These are phyloP conservation scores for Neurospora discreta DNA, from an alignment of 495 filamentous ascomycete species.

Conservation along the genomic window DNA sequence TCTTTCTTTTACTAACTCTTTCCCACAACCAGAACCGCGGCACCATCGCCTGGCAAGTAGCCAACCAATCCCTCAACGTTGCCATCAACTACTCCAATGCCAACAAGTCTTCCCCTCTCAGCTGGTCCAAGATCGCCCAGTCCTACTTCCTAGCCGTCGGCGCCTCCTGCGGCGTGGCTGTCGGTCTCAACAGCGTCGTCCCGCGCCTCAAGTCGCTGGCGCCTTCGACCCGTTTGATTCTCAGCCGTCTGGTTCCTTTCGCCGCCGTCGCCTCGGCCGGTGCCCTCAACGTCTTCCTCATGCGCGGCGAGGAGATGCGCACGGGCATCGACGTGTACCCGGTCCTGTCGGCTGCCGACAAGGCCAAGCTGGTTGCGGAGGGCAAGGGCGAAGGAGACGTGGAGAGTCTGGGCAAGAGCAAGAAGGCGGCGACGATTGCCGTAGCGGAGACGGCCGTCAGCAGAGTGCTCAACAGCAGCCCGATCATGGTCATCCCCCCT, in stretches of 20 bases:
- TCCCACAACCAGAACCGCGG: slow-evolving; percentile 53
- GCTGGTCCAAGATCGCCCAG: slow-evolving; percentile 64
- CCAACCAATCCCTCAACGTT: slow-evolving; percentile 96
- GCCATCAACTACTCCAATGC: slow-evolving; percentile 95
- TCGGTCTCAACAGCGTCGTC: slow-evolving; percentile 84
- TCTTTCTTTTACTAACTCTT: slow-evolving; percentile 4
- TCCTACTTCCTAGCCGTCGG: slow-evolving; percentile 89
- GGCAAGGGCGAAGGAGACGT: slow-evolving; percentile 35
- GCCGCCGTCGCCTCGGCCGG: slow-evolving; percentile 86
- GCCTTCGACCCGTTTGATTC: slow-evolving; percentile 59
- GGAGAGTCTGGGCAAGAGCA: slow-evolving; percentile 71
- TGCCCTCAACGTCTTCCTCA: slow-evolving; percentile 90
- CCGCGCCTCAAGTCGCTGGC: slow-evolving; percentile 69
- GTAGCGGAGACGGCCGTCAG: slow-evolving; percentile 85
- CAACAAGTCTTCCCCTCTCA: slow-evolving; percentile 87
- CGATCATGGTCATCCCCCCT: slow-evolving; percentile 92
- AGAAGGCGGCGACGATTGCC: slow-evolving; percentile 74
- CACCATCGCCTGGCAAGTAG: slow-evolving; percentile 87
- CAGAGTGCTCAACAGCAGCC: slow-evolving; percentile 83
- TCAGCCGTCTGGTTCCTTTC: slow-evolving; percentile 82
- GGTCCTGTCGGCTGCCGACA: slow-evolving; percentile 47
- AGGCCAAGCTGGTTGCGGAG: slow-evolving; percentile 18
- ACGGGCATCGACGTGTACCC: slow-evolving; percentile 93
- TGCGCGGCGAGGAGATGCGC: slow-evolving; percentile 92
- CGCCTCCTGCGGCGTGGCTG: slow-evolving; percentile 83